Evolutionary conservation across 2,329 filamentous ascomycete genomes (phyloP).

Genomic region (Boeremia exigua): DNA sequence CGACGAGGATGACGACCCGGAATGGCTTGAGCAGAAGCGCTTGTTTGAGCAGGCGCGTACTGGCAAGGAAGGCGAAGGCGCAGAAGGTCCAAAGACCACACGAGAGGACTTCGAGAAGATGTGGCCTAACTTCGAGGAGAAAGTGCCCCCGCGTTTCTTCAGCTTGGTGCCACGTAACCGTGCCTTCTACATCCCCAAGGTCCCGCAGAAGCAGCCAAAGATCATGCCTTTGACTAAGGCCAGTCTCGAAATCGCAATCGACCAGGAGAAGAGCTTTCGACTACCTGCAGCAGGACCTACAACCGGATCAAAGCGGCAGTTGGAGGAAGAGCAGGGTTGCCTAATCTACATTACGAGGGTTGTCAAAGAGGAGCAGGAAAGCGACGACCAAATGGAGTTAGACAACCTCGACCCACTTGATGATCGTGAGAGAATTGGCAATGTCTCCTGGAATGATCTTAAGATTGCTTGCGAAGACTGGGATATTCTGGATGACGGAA

Average conservation of each 20-base stretch:
- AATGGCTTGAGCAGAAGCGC: conserved; percentile 42
- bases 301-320: conserved; percentile 56
- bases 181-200: conserved; percentile 78
- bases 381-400: conserved; percentile 53
- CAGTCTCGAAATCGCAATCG: conserved; percentile 81
- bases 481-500: conserved; percentile 61
- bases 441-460: conserved; percentile 79
- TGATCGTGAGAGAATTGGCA: conserved; percentile 72
- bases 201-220: conserved; percentile 79
- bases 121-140: conserved; percentile 81
- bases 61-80: conserved; percentile 56
- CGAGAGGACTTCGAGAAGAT: conserved; percentile 78
- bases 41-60: conserved; percentile 39
- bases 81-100: conserved; percentile 70
- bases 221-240: conserved; percentile 85
- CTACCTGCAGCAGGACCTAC: conserved; percentile 63
- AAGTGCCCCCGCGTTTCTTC: conserved; percentile 78
- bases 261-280: conserved; percentile 85
- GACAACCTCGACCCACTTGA: conserved; percentile 59
- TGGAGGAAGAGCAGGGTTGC: conserved; percentile 62
- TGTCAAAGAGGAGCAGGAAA: conserved; percentile 54
- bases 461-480: conserved; percentile 87
- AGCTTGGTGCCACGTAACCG: conserved; percentile 82
- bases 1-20: conserved; percentile 43
- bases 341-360: conserved; percentile 55